Conservation (phyloP, 2,329 filamentous ascomycete genomes). For the Penicillium griseofulvum region DNA sequence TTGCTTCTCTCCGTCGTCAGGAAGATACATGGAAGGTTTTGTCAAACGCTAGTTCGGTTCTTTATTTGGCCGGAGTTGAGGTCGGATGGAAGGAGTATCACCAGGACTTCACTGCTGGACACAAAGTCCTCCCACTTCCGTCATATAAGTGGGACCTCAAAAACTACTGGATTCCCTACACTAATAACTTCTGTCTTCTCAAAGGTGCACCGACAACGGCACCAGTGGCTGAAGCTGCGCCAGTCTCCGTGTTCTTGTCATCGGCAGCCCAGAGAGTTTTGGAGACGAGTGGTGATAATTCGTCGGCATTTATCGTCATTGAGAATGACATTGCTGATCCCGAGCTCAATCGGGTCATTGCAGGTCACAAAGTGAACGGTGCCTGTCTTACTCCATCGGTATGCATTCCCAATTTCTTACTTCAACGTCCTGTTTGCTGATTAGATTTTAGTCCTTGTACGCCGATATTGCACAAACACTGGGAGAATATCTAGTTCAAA, state of each 20-base stretch:
- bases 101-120: slow-evolving; percentile 36
- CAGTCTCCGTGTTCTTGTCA: slow-evolving; percentile 26
- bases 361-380: slow-evolving; percentile 40
- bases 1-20: slow-evolving; percentile 43
- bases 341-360: slow-evolving; percentile 34
- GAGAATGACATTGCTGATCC: slow-evolving; percentile 38
- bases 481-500: slow-evolving; percentile 33
- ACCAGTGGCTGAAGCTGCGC: slow-evolving; percentile 13
- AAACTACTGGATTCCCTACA: slow-evolving; percentile 40
- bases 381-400: slow-evolving; percentile 36
- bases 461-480: slow-evolving; percentile 40
- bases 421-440: background rate
- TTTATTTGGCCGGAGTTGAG: slow-evolving; percentile 41
- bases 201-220: slow-evolving; percentile 31
- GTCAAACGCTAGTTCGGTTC: slow-evolving; percentile 33
- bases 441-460: slow-evolving; percentile 31
- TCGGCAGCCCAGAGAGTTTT: slow-evolving; percentile 33
- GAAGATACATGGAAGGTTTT: slow-evolving; percentile 46
- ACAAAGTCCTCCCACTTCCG: slow-evolving; percentile 36
- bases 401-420: slow-evolving; percentile 5
- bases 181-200: slow-evolving; percentile 35
- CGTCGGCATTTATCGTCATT: slow-evolving; percentile 31
- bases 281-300: slow-evolving; percentile 26
- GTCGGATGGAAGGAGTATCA: slow-evolving; percentile 46
- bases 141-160: slow-evolving; percentile 42